Evolutionary conservation across 768 basidiomycete genomes (phyloP).

Genomic region (Aureoboletus auriporus): DNA sequence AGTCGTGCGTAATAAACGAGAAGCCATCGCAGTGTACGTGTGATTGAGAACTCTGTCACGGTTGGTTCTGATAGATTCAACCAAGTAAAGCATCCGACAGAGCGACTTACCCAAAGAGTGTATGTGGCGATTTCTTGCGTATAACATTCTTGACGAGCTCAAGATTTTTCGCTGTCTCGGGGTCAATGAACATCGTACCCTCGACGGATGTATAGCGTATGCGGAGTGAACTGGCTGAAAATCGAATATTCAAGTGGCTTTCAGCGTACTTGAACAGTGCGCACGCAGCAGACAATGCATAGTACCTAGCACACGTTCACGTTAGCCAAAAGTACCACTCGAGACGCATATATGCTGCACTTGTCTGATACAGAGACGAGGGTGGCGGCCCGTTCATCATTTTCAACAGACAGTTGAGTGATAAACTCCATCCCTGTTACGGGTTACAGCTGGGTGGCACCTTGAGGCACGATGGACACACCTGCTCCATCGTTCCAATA

Average conservation of each 20-base stretch:
- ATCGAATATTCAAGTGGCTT: constrained; percentile 62
- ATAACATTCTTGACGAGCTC: constrained; percentile 82
- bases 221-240: constrained; percentile 62
- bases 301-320: constrained; percentile 54
- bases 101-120: constrained; percentile 65
- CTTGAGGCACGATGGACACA: constrained; percentile 21
- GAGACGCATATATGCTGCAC: constrained; percentile 43
- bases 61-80: background rate
- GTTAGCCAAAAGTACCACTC: constrained; percentile 1
- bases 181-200: constrained; percentile 94
- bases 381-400: constrained; percentile 77
- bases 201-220: constrained; percentile 78
- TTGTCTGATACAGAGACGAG: constrained; percentile 78
- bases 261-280: constrained; percentile 89
- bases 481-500: constrained; percentile 87
- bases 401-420: constrained; percentile 71
- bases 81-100: background rate
- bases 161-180: constrained; percentile 82
- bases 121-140: constrained; percentile 63
- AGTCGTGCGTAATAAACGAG: constrained; percentile 72
- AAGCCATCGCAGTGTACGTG: constrained; percentile 88
- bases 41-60: constrained; percentile 61
- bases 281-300: constrained; percentile 78
- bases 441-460: background rate
- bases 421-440: constrained; percentile 71